phyloP scores from a whole-genome alignment of 2,329 filamentous ascomycete species.

The Fusarium miscanthi region DNA sequence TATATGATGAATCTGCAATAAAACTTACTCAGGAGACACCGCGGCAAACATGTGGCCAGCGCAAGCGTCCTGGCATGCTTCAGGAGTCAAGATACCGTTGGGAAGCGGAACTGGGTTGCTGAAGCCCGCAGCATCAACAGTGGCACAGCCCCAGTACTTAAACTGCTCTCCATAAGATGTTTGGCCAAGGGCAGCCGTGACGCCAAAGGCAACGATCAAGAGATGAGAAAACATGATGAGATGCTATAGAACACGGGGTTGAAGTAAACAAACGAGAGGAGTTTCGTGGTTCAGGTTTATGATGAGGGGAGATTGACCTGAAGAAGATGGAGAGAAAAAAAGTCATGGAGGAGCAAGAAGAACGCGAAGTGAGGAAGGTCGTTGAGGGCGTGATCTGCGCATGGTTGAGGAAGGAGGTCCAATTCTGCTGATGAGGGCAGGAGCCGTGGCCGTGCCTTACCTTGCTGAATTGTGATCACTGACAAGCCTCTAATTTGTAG shows the following conservation, averaged over 20 bases:
- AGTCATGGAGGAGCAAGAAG: no score
- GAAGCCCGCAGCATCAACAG: constrained; percentile 34
- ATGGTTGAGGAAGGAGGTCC: background rate
- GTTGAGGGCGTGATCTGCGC: background rate
- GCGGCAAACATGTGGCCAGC: constrained; percentile 36
- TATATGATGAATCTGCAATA: rapidly evolving
- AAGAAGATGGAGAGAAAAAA: background rate
- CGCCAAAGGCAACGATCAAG: constrained; percentile 38
- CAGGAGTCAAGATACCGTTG: constrained; percentile 32
- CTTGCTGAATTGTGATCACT: background rate
- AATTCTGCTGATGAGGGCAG: background rate
- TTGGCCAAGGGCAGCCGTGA: constrained; percentile 24
- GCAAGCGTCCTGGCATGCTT: constrained; percentile 34
- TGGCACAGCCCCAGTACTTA: constrained; percentile 42
- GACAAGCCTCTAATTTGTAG: constrained; percentile 8
- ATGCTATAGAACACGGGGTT: background rate
- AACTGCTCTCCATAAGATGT: constrained; percentile 33
- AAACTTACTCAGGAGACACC: constrained; percentile 48
- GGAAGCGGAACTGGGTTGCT: constrained; percentile 19
- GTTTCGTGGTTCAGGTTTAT: background rate
- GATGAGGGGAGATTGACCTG: background rate
- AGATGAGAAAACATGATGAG: constrained; percentile 40
- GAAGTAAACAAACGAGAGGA: background rate
- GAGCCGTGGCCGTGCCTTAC: background rate
- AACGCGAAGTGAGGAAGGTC: background rate